These are phyloP conservation scores for Botrytis sinoallii DNA, from an alignment of 2,329 filamentous ascomycete genomes.

Conservation along the genomic window DNA sequence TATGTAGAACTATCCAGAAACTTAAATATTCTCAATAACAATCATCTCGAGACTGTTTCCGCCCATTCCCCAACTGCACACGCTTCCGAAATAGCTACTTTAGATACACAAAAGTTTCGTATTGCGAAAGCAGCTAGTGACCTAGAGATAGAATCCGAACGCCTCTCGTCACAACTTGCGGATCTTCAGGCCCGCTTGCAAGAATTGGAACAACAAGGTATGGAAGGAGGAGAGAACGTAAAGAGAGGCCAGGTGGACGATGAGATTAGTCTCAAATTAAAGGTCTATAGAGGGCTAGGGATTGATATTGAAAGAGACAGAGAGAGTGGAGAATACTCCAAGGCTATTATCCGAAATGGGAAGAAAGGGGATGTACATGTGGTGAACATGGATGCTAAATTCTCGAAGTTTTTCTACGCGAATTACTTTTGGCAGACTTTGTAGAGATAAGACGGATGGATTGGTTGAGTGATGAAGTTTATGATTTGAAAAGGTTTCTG, in stretches of 20 bases:
- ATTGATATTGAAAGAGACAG: conserved; percentile 77
- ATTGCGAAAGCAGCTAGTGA: conserved; percentile 89
- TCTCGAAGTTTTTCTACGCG: conserved; percentile 86
- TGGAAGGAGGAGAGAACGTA: conserved; percentile 61
- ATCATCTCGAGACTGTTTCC: conserved; percentile 72
- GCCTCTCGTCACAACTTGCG: conserved; percentile 74
- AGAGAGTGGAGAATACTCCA: conserved; percentile 74
- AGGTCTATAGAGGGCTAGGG: conserved; percentile 86
- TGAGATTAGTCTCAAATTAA: conserved; percentile 71
- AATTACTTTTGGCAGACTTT: conserved; percentile 95
- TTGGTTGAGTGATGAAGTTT: neutral
- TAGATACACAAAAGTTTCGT: conserved; percentile 92
- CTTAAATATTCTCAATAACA: conserved; percentile 68
- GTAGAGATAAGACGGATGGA: conserved; percentile 43
- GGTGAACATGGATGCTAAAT: conserved; percentile 89
- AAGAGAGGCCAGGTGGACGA: conserved; percentile 53
- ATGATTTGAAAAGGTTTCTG: neutral
- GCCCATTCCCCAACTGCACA: conserved; percentile 76
- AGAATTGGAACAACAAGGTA: conserved; percentile 81
- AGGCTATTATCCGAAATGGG: conserved; percentile 81
- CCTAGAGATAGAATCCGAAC: conserved; percentile 90
- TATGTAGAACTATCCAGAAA: conserved; percentile 63
- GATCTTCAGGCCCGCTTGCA: conserved; percentile 72
- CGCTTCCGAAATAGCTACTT: conserved; percentile 76
- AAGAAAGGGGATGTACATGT: conserved; percentile 90